A percentile compares a stretch with the other conserved stretches of the same genome.
Conservation (phyloP, 805 yeast genomes). For the Saturnispora galanensis region DNA sequence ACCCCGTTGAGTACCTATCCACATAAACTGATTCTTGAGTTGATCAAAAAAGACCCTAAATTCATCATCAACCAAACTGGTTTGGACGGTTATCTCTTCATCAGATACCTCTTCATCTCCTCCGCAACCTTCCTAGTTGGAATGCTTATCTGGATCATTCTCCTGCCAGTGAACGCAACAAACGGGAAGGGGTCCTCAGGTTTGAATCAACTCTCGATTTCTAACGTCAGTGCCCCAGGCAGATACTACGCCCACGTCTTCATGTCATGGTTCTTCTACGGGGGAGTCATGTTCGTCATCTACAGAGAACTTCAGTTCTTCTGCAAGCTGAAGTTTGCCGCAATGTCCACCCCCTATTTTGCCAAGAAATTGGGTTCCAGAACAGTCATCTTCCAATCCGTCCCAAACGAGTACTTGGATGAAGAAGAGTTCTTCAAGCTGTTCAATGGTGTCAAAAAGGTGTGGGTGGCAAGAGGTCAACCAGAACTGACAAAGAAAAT, state of each 20-base stretch:
- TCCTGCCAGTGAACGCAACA: constrained; percentile 78
- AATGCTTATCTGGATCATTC: constrained; percentile 48
- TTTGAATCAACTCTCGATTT: constrained; percentile 64
- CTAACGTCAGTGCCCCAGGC: constrained; percentile 51
- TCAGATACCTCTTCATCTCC: constrained; percentile 62
- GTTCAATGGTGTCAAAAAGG: constrained; percentile 72
- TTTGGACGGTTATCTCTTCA: constrained; percentile 86
- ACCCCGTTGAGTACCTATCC: constrained; percentile 64
- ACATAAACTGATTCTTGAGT: constrained; percentile 56
- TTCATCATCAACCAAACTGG: constrained; percentile 83
- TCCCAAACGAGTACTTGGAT: constrained; percentile 63
- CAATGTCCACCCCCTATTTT: constrained; percentile 71
- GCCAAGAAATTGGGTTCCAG: constrained; percentile 67
- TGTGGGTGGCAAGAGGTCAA: constrained; percentile 68
- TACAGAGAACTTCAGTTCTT: constrained; percentile 78
- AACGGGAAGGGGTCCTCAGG: constrained; percentile 55
- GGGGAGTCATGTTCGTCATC: constrained; percentile 56
- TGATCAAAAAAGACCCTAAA: constrained; percentile 58
- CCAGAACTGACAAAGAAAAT: constrained; percentile 46
- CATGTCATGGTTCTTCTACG: constrained; percentile 70
- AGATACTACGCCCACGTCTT: constrained; percentile 85
- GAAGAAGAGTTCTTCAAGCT: constrained; percentile 64
- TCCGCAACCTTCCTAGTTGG: constrained; percentile 46
- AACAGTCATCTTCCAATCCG: constrained; percentile 75
- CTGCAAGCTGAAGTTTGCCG: constrained; percentile 67